Evolutionary conservation across 202 grass and related monocot genomes (phyloP).

Genomic region (Schoenoplectus triqueter): DNA sequence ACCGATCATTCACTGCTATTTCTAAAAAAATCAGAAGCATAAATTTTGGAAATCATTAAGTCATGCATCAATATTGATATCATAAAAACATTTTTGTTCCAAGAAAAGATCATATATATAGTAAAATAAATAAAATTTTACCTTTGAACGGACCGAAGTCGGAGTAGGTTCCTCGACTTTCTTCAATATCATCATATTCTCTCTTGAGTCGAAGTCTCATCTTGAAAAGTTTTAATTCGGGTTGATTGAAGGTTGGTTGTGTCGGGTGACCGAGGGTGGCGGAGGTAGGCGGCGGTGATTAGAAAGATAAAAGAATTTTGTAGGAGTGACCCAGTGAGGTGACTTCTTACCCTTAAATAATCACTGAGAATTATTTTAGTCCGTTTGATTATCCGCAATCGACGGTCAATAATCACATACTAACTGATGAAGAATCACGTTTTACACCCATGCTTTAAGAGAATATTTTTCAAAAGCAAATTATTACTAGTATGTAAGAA

Average conservation of each 20-base stretch:
- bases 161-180: background rate
- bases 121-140: conserved; percentile 22
- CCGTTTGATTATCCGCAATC: conserved; percentile 27
- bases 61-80: conserved; percentile 8
- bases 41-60: conserved; percentile 15
- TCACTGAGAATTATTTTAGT: background rate
- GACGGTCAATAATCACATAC: conserved; percentile 13
- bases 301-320: conserved; percentile 4
- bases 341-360: conserved; percentile 29
- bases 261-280: background rate
- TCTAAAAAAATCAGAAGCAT: conserved; percentile 21
- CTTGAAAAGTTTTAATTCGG: background rate
- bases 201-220: conserved; percentile 6
- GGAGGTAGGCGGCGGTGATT: background rate
- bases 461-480: conserved; percentile 18
- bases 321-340: conserved; percentile 28
- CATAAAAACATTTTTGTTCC: background rate
- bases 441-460: background rate
- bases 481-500: conserved; percentile 21
- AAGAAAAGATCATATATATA: conserved; percentile 3
- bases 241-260: background rate
- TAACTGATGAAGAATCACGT: background rate
- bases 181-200: background rate
- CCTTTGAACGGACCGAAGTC: background rate
- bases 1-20: background rate